A percentile compares a stretch with the other conserved stretches of the same genome.
phyloP scores from a whole-genome alignment of 768 basidiomycete genomes.

The Tubosaeta brunneosetosa region DNA sequence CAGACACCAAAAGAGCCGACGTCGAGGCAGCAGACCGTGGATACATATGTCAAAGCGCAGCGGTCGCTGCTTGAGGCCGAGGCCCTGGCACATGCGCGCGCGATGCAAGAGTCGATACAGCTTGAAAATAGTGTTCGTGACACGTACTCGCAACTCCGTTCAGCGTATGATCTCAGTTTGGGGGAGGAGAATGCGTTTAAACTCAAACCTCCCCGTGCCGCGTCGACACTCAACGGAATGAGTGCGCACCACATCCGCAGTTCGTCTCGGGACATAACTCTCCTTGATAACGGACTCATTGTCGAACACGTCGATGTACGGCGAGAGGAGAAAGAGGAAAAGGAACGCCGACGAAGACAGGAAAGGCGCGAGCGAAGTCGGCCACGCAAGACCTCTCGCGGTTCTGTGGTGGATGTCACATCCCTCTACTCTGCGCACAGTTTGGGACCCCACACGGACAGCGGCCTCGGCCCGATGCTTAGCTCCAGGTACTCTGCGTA shows the following conservation, averaged over 20 bases:
- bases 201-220: constrained; percentile 56
- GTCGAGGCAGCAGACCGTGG: constrained; percentile 77
- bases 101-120: constrained; percentile 72
- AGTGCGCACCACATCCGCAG: constrained; percentile 39
- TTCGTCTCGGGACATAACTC: constrained; percentile 67
- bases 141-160: constrained; percentile 73
- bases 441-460: constrained; percentile 50
- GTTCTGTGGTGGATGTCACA: constrained; percentile 65
- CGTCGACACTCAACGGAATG: constrained; percentile 30
- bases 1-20: constrained; percentile 91
- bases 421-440: constrained; percentile 70
- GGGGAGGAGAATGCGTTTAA: constrained; percentile 61
- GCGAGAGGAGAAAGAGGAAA: constrained; percentile 71
- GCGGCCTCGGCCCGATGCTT: constrained; percentile 49
- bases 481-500: constrained; percentile 58
- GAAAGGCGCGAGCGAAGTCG: constrained; percentile 53
- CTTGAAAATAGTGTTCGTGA: constrained; percentile 76
- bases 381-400: constrained; percentile 68
- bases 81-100: constrained; percentile 68
- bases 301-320: constrained; percentile 84
- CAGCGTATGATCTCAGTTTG: constrained; percentile 61
- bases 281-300: constrained; percentile 86
- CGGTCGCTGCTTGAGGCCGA: constrained; percentile 78
- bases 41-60: constrained; percentile 79
- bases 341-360: constrained; percentile 63